Evolutionary conservation across 768 basidiomycete species (phyloP).

Genomic region (Royoungia palumana): DNA sequence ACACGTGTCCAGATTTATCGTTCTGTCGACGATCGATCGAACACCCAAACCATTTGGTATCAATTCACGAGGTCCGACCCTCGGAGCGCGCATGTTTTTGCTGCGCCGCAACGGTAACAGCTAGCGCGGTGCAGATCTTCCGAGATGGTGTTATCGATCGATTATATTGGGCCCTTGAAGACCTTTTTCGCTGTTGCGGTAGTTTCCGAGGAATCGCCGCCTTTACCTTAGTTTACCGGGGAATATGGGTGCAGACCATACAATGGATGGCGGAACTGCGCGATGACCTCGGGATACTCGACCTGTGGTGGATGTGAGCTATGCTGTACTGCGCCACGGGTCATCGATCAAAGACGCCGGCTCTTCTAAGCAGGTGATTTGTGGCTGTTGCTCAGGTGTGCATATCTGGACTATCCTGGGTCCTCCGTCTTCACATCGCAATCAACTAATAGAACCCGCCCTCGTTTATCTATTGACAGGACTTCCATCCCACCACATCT

Average conservation of each 20-base stretch:
- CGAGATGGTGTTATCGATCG: slow-evolving; percentile 36
- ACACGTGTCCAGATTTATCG: slow-evolving; percentile 17
- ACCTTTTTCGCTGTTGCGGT: background rate
- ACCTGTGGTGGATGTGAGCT: slow-evolving; percentile 37
- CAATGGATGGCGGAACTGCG: no score
- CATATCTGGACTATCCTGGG: slow-evolving; percentile 11
- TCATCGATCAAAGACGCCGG: slow-evolving; percentile 11
- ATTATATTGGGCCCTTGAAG: slow-evolving; percentile 44
- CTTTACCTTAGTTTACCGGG: no score
- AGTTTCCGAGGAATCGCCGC: slow-evolving; percentile 24
- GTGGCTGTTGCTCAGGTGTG: slow-evolving; percentile 7
- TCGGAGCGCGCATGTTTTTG: slow-evolving; percentile 12
- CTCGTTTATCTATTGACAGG: slow-evolving; percentile 35
- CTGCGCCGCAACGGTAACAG: no score
- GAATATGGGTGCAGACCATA: no score
- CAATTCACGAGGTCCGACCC: slow-evolving; percentile 55
- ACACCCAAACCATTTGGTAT: slow-evolving; percentile 47
- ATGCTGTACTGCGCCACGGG: slow-evolving; percentile 25
- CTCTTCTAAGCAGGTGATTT: slow-evolving; percentile 2
- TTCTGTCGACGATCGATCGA: slow-evolving; percentile 16
- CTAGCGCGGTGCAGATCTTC: slow-evolving; percentile 24
- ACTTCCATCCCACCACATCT: slow-evolving; percentile 37
- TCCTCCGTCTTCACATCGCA: slow-evolving; percentile 2
- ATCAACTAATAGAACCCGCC: slow-evolving; percentile 15
- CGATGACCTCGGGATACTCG: no score